Evolutionary conservation across 1,139 yeast genomes (phyloP).

Genomic region (Schizosaccharomyces versatilis): DNA sequence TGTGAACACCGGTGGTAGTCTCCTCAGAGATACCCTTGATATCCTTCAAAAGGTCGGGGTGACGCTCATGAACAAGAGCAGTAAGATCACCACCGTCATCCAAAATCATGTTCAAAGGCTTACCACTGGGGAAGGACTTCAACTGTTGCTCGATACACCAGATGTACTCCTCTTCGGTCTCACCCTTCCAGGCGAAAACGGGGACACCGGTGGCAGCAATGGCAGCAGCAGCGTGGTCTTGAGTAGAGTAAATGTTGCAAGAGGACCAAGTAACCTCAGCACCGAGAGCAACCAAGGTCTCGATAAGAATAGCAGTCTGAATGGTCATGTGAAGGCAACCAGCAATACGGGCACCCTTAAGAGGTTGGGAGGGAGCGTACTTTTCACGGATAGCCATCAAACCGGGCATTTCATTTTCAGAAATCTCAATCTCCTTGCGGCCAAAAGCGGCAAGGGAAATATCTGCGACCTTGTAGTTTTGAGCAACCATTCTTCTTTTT

Average conservation of each 20-base stretch:
- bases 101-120: slow-evolving; percentile 88
- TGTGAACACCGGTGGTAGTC: slow-evolving; percentile 99
- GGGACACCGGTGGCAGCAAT: slow-evolving; percentile 99
- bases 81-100: slow-evolving; percentile 99
- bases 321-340: slow-evolving; percentile 94
- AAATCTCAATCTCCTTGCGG: slow-evolving; percentile 96
- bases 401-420: slow-evolving; percentile 99
- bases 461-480: slow-evolving; percentile 88
- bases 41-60: slow-evolving; percentile 91
- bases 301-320: slow-evolving; percentile 97
- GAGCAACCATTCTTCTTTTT: background rate
- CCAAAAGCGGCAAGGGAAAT: slow-evolving; percentile 98
- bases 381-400: slow-evolving; percentile 90
- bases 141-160: slow-evolving; percentile 99
- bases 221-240: slow-evolving; percentile 58
- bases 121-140: slow-evolving; percentile 90
- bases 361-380: slow-evolving; percentile 83
- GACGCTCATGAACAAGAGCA: slow-evolving; percentile 85
- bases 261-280: slow-evolving; percentile 99
- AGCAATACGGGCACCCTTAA: slow-evolving; percentile 96
- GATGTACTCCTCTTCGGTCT: slow-evolving; percentile 96
- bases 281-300: slow-evolving; percentile 91
- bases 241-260: slow-evolving; percentile 98
- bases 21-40: slow-evolving; percentile 97
- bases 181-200: slow-evolving; percentile 99